phyloP scores from a whole-genome alignment of 1,139 yeast genomes.

The Kurtzmaniella natalensis region DNA sequence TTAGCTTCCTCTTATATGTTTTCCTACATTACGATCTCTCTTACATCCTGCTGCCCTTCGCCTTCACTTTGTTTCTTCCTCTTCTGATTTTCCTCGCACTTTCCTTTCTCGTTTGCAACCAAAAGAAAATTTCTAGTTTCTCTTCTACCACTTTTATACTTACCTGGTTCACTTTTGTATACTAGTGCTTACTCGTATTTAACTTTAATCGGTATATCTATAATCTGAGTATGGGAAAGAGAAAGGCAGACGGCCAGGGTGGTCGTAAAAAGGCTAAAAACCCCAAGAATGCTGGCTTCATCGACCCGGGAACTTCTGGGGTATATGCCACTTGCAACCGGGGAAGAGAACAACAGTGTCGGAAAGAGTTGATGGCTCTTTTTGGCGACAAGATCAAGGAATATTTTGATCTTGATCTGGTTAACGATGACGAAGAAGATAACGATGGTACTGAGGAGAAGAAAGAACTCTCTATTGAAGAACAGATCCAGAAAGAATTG shows the following conservation, averaged over 20 bases:
- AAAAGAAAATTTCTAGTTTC: too few relatives aligned
- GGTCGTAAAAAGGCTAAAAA: constrained; percentile 24
- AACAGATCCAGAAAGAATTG: constrained; percentile 66
- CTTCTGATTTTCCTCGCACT: too few relatives aligned
- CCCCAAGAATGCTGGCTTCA: constrained; percentile 45
- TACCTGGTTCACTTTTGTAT: too few relatives aligned
- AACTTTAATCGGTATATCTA: too few relatives aligned
- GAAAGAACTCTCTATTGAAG: constrained; percentile 61
- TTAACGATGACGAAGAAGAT: constrained; percentile 25
- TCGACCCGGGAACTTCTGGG: constrained; percentile 82
- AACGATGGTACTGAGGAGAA: constrained; percentile 27
- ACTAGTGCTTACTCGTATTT: too few relatives aligned
- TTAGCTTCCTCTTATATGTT: too few relatives aligned
- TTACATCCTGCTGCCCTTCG: too few relatives aligned
- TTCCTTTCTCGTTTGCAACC: too few relatives aligned
- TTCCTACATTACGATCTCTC: too few relatives aligned
- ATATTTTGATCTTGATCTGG: constrained; percentile 39
- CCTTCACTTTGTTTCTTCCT: too few relatives aligned
- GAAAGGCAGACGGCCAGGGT: constrained; percentile 17
- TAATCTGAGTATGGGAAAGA: constrained; percentile 18
- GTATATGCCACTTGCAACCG: constrained; percentile 82
- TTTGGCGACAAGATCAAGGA: constrained; percentile 54
- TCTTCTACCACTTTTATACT: too few relatives aligned
- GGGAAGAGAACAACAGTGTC: constrained; percentile 70
- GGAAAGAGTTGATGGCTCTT: constrained; percentile 63